These are phyloP conservation scores for Chlorella sorokiniana DNA, from an alignment of 139 green algal species.

Conservation along the genomic window DNA sequence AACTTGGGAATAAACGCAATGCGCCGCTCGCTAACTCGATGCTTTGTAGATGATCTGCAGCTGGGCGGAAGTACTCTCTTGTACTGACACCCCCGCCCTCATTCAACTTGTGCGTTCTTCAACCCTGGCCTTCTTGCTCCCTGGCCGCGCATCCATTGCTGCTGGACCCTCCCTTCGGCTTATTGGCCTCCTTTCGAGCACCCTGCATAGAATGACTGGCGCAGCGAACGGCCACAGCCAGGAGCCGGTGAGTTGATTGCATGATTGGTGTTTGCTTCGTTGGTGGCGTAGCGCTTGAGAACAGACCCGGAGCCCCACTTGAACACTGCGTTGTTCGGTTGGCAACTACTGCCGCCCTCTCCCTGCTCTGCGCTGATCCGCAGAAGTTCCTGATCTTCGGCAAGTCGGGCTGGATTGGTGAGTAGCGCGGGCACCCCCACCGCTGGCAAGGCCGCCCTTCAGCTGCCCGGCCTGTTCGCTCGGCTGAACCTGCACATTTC, in stretches of 20 bases:
- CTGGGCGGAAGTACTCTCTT: too few species aligned
- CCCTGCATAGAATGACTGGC: not conserved
- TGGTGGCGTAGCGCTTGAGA: not conserved
- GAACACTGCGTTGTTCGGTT: not conserved
- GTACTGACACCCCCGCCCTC: too few species aligned
- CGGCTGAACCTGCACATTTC: slow-evolving; percentile 17
- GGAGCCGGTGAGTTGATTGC: not conserved
- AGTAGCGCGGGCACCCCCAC: not conserved
- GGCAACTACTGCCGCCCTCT: not conserved
- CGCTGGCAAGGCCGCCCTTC: not conserved
- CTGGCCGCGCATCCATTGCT: too few species aligned
- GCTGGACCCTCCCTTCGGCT: too few species aligned
- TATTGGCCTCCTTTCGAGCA: not conserved
- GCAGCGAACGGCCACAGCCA: not conserved
- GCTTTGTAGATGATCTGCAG: too few species aligned
- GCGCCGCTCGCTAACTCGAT: too few species aligned
- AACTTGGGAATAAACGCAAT: too few species aligned
- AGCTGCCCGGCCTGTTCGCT: not conserved
- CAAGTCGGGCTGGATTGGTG: slow-evolving; percentile 42
- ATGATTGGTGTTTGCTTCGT: not conserved
- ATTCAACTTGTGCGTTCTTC: too few species aligned
- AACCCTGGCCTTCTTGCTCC: too few species aligned
- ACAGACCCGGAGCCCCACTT: too few species aligned
- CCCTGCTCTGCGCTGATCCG: not conserved
- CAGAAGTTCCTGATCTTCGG: slow-evolving; percentile 89